Conservation (phyloP, 192 early-diverging fungal genomes). For the Entomortierella parvispora region DNA sequence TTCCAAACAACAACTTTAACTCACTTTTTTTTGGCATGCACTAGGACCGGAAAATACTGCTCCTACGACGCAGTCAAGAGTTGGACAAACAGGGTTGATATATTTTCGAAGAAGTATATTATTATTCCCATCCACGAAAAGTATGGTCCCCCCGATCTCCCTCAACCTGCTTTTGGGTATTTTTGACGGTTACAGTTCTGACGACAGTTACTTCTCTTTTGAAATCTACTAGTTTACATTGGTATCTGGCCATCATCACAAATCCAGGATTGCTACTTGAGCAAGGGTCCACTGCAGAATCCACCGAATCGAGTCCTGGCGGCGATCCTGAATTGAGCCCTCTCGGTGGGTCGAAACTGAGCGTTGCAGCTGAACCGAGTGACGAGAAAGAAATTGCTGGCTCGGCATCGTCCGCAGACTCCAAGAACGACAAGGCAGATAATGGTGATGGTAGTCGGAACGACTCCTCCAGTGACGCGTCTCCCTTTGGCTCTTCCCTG, state of each 20-base stretch:
- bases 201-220: not conserved
- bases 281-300: not conserved
- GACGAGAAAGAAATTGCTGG: no score
- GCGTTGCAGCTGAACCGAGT: no score
- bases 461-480: no score
- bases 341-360: no score
- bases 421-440: no score
- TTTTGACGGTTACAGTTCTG: not conserved
- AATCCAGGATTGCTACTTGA: slow-evolving; percentile 69
- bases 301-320: not conserved
- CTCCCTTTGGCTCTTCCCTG: no score
- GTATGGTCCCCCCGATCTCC: not conserved
- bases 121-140: slow-evolving; percentile 86
- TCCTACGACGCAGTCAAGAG: slow-evolving; percentile 69
- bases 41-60: slow-evolving; percentile 14
- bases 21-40: no score
- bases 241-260: slow-evolving; percentile 84
- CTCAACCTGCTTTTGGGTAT: no score
- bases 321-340: not conserved
- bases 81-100: slow-evolving; percentile 78
- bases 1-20: no score
- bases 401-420: no score
- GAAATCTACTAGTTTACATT: slow-evolving; percentile 68
- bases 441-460: no score
- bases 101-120: slow-evolving; percentile 77